A percentile compares a stretch with the other conserved stretches of the same genome.
Evolutionary conservation across 176 grass and related monocot genomes (phyloP).

Genomic region (Musa schizocarpa): DNA sequence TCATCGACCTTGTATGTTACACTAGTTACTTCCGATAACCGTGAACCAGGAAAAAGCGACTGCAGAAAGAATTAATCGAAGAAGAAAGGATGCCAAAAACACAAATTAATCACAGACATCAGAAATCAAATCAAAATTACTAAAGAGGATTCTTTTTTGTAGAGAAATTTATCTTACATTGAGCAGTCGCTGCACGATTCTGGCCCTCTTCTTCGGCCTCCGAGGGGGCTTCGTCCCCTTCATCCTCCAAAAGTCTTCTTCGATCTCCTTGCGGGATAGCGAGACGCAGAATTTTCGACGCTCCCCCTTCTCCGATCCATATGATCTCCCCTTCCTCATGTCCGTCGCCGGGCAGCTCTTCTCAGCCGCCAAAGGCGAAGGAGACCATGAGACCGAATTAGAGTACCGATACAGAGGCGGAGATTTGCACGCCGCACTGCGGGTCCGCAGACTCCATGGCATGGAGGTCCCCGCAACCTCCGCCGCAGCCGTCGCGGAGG

Average conservation of each 20-base stretch:
- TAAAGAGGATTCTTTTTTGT: background rate
- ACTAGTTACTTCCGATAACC: conserved; percentile 39
- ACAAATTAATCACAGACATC: background rate
- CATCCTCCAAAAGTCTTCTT: conserved; percentile 32
- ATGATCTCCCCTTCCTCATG: background rate
- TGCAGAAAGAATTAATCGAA: conserved; percentile 10
- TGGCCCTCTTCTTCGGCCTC: conserved; percentile 47
- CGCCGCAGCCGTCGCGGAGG: background rate
- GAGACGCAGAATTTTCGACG: conserved; percentile 30
- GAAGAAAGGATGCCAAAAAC: background rate
- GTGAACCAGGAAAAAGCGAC: conserved; percentile 44
- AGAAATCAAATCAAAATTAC: background rate
- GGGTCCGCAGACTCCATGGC: conserved; percentile 16
- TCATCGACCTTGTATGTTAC: conserved; percentile 52
- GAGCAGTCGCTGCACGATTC: conserved; percentile 37
- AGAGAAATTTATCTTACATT: conserved; percentile 22
- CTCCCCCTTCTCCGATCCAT: background rate
- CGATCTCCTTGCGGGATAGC: conserved; percentile 49
- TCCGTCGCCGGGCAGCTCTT: background rate
- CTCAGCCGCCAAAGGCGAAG: background rate
- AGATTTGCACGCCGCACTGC: conserved; percentile 11
- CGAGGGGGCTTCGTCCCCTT: conserved; percentile 43
- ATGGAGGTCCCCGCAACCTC: background rate
- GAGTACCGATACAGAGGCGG: background rate
- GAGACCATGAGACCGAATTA: conserved; percentile 17